These are phyloP conservation scores for Sporothrix protearum DNA, from an alignment of 2,329 filamentous ascomycete species.

Conservation along the genomic window DNA sequence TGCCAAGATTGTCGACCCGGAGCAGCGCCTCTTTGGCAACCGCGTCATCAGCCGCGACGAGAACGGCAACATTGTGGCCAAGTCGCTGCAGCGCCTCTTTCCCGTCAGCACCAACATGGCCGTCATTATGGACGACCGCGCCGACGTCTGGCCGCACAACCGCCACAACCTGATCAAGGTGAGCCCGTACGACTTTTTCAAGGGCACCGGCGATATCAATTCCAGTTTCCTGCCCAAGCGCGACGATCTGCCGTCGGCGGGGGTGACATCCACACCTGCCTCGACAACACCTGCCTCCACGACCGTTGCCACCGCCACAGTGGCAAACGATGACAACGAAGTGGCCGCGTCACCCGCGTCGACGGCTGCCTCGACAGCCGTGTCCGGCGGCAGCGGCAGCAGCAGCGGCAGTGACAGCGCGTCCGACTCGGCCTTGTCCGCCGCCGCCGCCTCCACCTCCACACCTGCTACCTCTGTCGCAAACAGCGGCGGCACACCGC, in stretches of 20 bases:
- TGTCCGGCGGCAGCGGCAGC: neutral
- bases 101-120: conserved; percentile 99
- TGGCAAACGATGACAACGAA: conserved; percentile 17
- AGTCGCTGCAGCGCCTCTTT: conserved; percentile 86
- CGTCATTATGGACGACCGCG: conserved; percentile 95
- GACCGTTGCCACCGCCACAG: neutral
- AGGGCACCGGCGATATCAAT: conserved; percentile 97
- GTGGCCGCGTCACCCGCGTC: neutral
- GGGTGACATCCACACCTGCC: neutral
- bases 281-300: conserved; percentile 14
- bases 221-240: conserved; percentile 90
- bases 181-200: conserved; percentile 93
- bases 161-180: conserved; percentile 92
- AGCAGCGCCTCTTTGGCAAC: conserved; percentile 85
- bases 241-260: conserved; percentile 45
- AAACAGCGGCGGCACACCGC: conserved; percentile 23
- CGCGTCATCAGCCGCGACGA: conserved; percentile 95
- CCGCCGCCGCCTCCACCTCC: neutral
- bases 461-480: conserved; percentile 13
- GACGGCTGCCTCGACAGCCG: neutral
- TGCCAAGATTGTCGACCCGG: conserved; percentile 86
- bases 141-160: conserved; percentile 92
- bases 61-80: conserved; percentile 87
- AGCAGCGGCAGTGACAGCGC: neutral
- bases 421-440: conserved; percentile 11